Base-by-base conservation (phyloP, 805 yeast species). In the Ogataea sp. region DNA sequence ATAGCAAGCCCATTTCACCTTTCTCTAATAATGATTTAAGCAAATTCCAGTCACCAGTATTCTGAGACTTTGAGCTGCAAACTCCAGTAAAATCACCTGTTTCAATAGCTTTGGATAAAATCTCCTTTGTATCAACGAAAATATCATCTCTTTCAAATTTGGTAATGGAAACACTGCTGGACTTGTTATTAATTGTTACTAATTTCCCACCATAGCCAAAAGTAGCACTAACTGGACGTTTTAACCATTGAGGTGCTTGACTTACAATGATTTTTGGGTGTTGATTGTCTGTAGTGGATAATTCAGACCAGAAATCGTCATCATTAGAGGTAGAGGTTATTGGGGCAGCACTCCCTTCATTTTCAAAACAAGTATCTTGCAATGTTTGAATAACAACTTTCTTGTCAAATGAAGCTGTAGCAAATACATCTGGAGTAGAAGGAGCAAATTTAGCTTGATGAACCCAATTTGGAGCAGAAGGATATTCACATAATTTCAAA, bases 201-300 rank as follows among this genome's bases (percentile, higher is more conserved):
- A 93, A 58, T 62, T 86, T 87, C 39, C 96, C 95, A 44, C 98
- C 98, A 64, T 88, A 90, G 0, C 95, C 97, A 70, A 94, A 93
- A 2, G 78, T 66, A 13, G 82, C 96, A 36, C 81, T 70, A 5
- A 75, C 69, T 11, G 87, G 87, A 47, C 82, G 71, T 45, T 75
- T 75, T 44, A 86, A 73, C 98, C 98, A 93, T 43, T 68, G 61
- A 37, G 99, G 98, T 17, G 97, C 93, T 62, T 88, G 95, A 45
- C 72, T 68, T 24, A 75, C 68, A 31, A 73, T 72, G 49, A 81
- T 80, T 27, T 75, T 75, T 10, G 96, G 93, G 48, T 81, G 85
- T 52, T 73, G 81, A 24, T 81, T 72, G 35, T 80, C 84, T 16
- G 81, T 70, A 18, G 76, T 67, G 2, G 88, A 77, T 20, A 83